A percentile compares a stretch with the other conserved stretches of the same genome.
These are phyloP conservation scores for Adiantum capillusveneris DNA, from an alignment of 75 land plant species.

Conservation along the genomic window DNA sequence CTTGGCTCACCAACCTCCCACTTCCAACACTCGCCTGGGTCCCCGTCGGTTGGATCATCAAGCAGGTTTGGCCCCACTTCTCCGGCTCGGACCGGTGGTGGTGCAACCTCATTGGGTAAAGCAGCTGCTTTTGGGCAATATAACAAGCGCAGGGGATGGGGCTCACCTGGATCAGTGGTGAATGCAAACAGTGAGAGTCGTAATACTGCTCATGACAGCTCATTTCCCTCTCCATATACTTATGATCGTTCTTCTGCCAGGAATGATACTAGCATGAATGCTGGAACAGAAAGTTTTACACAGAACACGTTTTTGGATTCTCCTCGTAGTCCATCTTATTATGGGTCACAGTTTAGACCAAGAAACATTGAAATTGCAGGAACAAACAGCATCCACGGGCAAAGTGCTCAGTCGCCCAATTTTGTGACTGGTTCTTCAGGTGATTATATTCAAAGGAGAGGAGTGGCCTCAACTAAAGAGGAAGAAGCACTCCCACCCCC, in stretches of 20 bases:
- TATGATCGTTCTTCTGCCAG: slow-evolving; percentile 16
- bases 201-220: slow-evolving; percentile 20
- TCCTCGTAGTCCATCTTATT: slow-evolving; percentile 29
- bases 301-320: slow-evolving; percentile 27
- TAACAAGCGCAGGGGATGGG: slow-evolving; percentile 41
- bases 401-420: slow-evolving; percentile 2
- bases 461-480: slow-evolving; percentile 18
- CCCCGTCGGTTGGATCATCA: slow-evolving; percentile 41
- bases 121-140: slow-evolving; percentile 44
- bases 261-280: slow-evolving; percentile 16
- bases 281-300: slow-evolving; percentile 21
- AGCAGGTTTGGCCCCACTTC: slow-evolving; percentile 56
- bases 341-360: slow-evolving; percentile 30
- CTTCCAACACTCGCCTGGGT: slow-evolving; percentile 43
- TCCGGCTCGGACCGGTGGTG: slow-evolving; percentile 7
- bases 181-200: neutral
- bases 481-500: slow-evolving; percentile 31
- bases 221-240: slow-evolving; percentile 28
- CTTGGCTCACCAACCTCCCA: slow-evolving; percentile 63
- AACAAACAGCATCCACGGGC: slow-evolving; percentile 6
- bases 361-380: slow-evolving; percentile 21
- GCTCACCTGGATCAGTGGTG: slow-evolving; percentile 19
- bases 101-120: slow-evolving; percentile 53
- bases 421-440: slow-evolving; percentile 25
- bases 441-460: slow-evolving; percentile 1